These are phyloP conservation scores for Nymphaea thermarum DNA, from an alignment of 164 flowering plant genomes.

Conservation along the genomic window DNA sequence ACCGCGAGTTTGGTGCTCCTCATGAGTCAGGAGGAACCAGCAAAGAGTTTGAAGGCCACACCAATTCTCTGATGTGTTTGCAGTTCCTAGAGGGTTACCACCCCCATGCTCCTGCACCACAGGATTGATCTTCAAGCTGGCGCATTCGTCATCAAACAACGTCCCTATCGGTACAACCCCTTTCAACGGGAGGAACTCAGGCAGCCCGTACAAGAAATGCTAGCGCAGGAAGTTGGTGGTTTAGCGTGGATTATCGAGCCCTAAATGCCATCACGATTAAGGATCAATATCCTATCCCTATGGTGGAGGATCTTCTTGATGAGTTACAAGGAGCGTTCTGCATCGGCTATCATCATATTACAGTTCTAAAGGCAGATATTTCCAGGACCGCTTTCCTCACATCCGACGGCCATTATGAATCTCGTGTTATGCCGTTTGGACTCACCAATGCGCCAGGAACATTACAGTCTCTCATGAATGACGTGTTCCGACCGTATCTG, in stretches of 20 bases:
- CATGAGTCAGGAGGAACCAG: not conserved
- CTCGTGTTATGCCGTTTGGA: not conserved
- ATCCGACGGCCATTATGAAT: not conserved
- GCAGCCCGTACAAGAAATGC: not conserved
- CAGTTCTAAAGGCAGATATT: not conserved
- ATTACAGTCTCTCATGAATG: not conserved
- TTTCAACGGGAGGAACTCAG: not conserved
- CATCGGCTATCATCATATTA: not conserved
- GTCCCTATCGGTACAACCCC: not conserved
- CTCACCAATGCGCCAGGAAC: not conserved
- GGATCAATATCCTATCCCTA: not conserved
- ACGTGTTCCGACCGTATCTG: not conserved
- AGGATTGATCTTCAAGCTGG: too few relatives aligned
- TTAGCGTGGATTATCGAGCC: not conserved
- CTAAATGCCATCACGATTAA: not conserved
- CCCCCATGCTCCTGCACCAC: too few relatives aligned
- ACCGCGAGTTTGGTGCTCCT: not conserved
- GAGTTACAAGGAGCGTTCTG: not conserved
- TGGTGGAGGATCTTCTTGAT: not conserved
- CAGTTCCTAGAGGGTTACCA: too few relatives aligned
- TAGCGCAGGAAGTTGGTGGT: not conserved
- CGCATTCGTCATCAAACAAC: not conserved
- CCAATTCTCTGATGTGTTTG: too few relatives aligned
- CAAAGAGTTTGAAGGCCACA: too few relatives aligned
- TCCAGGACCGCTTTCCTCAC: not conserved